Percentiles rank a stretch among this genome's conserved stretches.
Conservation (phyloP, 805 yeast species). For the Teunomyces aglyptinius region DNA sequence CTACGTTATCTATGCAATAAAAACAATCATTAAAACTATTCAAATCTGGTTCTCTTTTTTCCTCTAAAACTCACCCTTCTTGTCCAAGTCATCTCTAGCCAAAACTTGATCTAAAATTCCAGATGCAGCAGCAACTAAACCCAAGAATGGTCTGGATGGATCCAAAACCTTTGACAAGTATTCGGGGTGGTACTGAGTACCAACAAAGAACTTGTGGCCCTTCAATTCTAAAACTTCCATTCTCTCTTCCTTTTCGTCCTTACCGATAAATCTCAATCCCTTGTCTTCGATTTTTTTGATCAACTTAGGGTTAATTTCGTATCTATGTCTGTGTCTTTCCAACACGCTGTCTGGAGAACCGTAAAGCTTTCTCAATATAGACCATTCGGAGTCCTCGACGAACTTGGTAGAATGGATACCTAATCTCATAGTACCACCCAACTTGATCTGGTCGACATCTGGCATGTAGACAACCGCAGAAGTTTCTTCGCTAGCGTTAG, state of each 20-base stretch:
- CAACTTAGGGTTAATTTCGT: conserved; percentile 89
- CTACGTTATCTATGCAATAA: conserved; percentile 2
- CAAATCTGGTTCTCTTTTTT: not conserved
- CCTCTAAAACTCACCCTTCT: conserved; percentile 42
- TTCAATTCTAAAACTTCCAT: conserved; percentile 91
- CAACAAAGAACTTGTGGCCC: conserved; percentile 87
- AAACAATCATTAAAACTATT: not conserved
- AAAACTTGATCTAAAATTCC: conserved; percentile 75
- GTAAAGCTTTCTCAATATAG: conserved; percentile 73
- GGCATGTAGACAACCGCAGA: conserved; percentile 96
- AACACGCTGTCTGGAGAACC: conserved; percentile 65
- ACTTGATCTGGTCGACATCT: conserved; percentile 89
- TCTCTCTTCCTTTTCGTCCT: conserved; percentile 84
- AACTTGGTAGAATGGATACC: conserved; percentile 91
- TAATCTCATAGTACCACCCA: conserved; percentile 99
- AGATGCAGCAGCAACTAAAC: conserved; percentile 90
- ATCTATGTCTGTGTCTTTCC: conserved; percentile 98
- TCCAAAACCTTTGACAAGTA: conserved; percentile 93
- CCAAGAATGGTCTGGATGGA: conserved; percentile 95
- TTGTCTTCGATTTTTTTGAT: conserved; percentile 66
- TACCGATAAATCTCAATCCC: conserved; percentile 89
- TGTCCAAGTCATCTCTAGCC: conserved; percentile 39
- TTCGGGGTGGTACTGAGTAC: conserved; percentile 98
- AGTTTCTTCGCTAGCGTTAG: conserved; percentile 55
- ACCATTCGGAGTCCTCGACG: conserved; percentile 62